Conservation (phyloP, 495 filamentous ascomycete species). For the Aspergillus funiculosus region DNA sequence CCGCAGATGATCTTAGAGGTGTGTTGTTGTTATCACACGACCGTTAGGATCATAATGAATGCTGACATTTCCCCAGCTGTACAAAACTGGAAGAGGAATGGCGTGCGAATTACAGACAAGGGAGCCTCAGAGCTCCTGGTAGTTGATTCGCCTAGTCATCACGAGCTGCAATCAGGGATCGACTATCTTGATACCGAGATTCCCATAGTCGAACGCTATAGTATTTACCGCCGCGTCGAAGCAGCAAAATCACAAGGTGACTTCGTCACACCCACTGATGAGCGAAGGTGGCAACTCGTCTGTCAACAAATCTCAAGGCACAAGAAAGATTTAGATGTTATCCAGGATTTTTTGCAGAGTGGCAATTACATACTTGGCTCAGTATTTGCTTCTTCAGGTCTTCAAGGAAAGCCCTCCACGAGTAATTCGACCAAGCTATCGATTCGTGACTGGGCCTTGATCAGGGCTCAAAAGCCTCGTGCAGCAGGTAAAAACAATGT, state of each 20-base stretch:
- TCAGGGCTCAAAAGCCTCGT: neutral
- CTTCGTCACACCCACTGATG: neutral
- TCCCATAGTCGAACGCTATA: neutral
- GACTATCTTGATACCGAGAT: neutral
- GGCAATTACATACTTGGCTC: neutral
- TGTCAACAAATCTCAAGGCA: neutral
- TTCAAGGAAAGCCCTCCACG: neutral
- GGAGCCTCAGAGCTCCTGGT: neutral
- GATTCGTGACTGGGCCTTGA: slow-evolving; percentile 4
- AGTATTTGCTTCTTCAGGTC: neutral
- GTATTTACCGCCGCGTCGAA: neutral
- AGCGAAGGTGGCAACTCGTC: neutral
- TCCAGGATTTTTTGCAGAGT: neutral
- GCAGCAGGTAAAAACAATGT: neutral
- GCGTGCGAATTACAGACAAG: neutral
- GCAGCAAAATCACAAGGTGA: neutral
- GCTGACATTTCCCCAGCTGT: neutral
- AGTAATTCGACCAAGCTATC: neutral
- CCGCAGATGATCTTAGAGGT: neutral
- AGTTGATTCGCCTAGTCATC: neutral
- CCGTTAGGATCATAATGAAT: neutral
- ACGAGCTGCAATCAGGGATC: neutral
- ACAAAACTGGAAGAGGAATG: neutral
- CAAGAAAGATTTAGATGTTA: neutral
- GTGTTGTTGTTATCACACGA: neutral